Conservation (phyloP, 2,329 filamentous ascomycete genomes). For the Fusarium virguliforme region DNA sequence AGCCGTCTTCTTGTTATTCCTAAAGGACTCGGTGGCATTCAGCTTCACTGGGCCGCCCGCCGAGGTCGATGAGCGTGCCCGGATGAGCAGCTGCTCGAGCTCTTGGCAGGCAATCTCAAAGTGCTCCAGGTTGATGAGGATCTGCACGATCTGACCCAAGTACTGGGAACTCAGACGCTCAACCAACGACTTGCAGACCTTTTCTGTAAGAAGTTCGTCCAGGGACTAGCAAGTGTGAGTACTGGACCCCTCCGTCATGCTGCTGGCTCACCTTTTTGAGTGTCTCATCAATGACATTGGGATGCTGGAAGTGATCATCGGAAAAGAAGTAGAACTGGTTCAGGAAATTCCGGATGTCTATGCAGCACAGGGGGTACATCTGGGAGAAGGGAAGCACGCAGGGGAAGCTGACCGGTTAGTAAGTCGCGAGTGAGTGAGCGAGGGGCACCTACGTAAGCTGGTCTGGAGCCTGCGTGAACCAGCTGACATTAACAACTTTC, state of each 20-base stretch:
- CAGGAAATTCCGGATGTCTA: conserved; percentile 96
- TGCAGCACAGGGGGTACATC: conserved; percentile 99
- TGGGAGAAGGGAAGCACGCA: conserved; percentile 98
- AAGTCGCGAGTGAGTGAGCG: not conserved
- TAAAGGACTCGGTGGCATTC: conserved; percentile 88
- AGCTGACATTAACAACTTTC: conserved; percentile 95
- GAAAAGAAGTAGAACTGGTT: conserved; percentile 99
- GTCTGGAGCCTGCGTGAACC: conserved; percentile 87
- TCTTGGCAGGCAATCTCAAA: conserved; percentile 95
- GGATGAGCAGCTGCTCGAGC: conserved; percentile 87
- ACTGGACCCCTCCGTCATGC: too few relatives aligned
- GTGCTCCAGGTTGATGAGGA: conserved; percentile 96
- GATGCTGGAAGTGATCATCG: conserved; percentile 94
- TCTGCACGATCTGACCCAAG: conserved; percentile 97
- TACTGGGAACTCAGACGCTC: conserved; percentile 93
- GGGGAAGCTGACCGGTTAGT: conserved; percentile 76
- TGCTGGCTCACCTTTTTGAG: conserved; percentile 75
- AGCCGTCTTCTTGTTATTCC: conserved; percentile 92
- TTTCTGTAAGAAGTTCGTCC: conserved; percentile 93
- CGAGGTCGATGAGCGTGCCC: conserved; percentile 85
- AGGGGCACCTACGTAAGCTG: conserved; percentile 76
- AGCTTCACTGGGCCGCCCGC: conserved; percentile 86
- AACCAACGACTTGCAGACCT: conserved; percentile 92
- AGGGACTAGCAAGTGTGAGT: conserved; percentile 75
- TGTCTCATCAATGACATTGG: conserved; percentile 91